phyloP scores from a whole-genome alignment of 1,284 basidiomycete species.

The Tilletiaria anomala region DNA sequence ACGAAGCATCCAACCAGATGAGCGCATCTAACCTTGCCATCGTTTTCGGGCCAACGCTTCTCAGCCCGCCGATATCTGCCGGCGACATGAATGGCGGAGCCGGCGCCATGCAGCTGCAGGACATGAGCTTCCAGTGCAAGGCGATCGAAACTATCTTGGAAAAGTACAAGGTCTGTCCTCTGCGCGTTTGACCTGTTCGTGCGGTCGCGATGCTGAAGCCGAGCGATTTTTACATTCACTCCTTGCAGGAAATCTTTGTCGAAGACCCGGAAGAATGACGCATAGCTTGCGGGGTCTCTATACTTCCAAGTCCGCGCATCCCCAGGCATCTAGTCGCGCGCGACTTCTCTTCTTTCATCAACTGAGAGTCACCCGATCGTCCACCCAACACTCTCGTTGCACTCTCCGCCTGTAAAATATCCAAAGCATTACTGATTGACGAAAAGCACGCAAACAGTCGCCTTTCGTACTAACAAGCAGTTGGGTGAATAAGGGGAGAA shows the following conservation, averaged over 20 bases:
- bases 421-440: too few species aligned
- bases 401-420: too few species aligned
- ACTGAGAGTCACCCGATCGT: too few species aligned
- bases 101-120: slow-evolving; percentile 20
- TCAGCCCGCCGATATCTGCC: slow-evolving; percentile 10
- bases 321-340: too few species aligned
- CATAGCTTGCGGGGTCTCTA: too few species aligned
- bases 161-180: slow-evolving; percentile 14
- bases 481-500: too few species aligned
- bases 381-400: too few species aligned
- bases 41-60: slow-evolving; percentile 86
- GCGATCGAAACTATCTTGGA: slow-evolving; percentile 37
- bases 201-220: neutral
- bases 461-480: too few species aligned
- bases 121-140: slow-evolving; percentile 34
- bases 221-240: neutral
- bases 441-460: too few species aligned
- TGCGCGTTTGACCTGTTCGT: neutral
- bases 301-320: too few species aligned
- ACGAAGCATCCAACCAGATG: slow-evolving; percentile 64
- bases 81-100: neutral
- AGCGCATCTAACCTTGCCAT: slow-evolving; percentile 82
- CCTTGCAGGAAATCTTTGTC: slow-evolving; percentile 1
- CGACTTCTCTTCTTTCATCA: too few species aligned
- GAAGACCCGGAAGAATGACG: slow-evolving; percentile 1